Conservation (phyloP, 108 stramenopile genomes). For the Parietichytrium sp. region DNA sequence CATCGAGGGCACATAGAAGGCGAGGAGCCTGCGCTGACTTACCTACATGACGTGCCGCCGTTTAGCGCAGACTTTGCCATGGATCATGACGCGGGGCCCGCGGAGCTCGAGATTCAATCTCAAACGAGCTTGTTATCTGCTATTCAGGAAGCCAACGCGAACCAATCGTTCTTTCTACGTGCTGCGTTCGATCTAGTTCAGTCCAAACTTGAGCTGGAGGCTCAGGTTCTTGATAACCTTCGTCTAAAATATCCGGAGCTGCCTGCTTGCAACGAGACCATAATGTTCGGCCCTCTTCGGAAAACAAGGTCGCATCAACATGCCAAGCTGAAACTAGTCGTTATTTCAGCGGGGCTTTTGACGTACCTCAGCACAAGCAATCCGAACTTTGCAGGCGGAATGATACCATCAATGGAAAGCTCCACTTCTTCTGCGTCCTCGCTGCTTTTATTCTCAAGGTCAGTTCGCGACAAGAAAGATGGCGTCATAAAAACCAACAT, state of each 20-base stretch:
- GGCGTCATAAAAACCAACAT: slow-evolving; percentile 8
- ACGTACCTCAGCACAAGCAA: slow-evolving; percentile 13
- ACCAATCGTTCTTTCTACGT: slow-evolving; percentile 28
- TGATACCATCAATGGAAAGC: neutral
- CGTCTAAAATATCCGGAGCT: slow-evolving; percentile 36
- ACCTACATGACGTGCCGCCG: too few species aligned
- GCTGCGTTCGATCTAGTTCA: slow-evolving; percentile 31
- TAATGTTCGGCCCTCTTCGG: slow-evolving; percentile 17
- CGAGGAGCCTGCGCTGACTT: too few species aligned
- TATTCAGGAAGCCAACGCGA: neutral
- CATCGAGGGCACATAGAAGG: too few species aligned
- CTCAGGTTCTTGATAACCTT: slow-evolving; percentile 20
- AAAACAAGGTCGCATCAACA: neutral
- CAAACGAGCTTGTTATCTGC: too few species aligned
- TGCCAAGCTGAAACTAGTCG: neutral
- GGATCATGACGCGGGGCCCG: too few species aligned
- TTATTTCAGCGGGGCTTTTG: slow-evolving; percentile 20
- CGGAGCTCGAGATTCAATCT: too few species aligned
- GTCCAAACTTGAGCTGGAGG: slow-evolving; percentile 22
- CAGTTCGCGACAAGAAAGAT: neutral
- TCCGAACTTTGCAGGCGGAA: neutral
- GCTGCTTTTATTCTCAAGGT: neutral
- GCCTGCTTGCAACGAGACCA: slow-evolving; percentile 27
- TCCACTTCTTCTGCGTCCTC: neutral
- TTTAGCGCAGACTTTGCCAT: too few species aligned